Evolutionary conservation across 140 eudicot species (phyloP), one percentile per base, ranked within the genome.

Genomic region (Oenanthe javanica): DNA sequence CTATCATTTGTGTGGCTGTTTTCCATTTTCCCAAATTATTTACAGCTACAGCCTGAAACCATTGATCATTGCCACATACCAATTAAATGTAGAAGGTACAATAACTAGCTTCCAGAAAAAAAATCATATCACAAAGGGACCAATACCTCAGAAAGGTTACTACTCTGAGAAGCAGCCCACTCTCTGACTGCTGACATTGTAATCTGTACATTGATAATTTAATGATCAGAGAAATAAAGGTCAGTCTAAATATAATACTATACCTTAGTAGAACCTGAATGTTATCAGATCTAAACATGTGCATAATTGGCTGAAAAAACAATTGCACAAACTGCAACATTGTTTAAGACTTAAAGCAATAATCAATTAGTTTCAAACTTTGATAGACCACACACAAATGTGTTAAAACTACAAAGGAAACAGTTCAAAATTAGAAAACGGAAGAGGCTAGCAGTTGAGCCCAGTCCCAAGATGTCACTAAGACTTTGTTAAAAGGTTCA

Each of bases 161-260:
- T 82, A 86, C 89, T 90, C 87, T 91, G 97, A 81, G 97, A 92
- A 79, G 97, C 98, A 85, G 98, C 98, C 98, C 98, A 94, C 88
- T 94, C 98, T 86, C 98, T 89, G 77, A 94, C 97, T 9, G 98
- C 98, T n/a, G 97, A 94, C 98, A 94, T 94, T 13, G 98, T 94
- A 84, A 94, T 94, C 98, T 94, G 84, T 83, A 45, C 78, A 80
- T 43, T 43, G 72, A 72, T n/a, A n/a, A 81, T 36, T 42, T 19
- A 46, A 59, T 77, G 19, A 77, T 81, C 89, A 83, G 46, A 81
- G 27, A 87, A n/a, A 50, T 40, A 25, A 25, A 50, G 79, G 49
- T 63, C 71, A 48, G 9, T 2, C 21, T 9, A 75, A 23, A 7
- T 36, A 48, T 50, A 5, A 75, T 1, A n/a, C n/a, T n/a, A n/a